These are phyloP conservation scores for Leptomonas pyrrhocoris DNA, from an alignment of 208 protist species.

Conservation along the genomic window DNA sequence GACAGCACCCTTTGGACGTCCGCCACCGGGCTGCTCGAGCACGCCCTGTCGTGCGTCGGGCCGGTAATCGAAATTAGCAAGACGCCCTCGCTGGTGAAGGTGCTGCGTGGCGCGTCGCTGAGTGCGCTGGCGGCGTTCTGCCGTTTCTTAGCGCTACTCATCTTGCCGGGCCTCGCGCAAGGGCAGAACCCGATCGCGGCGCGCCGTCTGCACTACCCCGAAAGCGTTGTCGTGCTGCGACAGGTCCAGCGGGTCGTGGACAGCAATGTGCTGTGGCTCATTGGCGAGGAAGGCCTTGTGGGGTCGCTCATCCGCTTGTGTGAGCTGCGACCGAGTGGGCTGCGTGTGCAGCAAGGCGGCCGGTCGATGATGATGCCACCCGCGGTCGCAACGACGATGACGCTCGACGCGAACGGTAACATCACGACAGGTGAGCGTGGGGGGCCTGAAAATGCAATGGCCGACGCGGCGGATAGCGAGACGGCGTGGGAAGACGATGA, in stretches of 20 bases:
- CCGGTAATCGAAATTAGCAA: conserved; percentile 82
- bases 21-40: conserved; percentile 59
- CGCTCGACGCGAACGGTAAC: conserved; percentile 6
- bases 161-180: conserved; percentile 56
- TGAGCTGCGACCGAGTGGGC: conserved; percentile 47
- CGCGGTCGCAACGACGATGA: background rate
- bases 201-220: conserved; percentile 55
- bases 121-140: conserved; percentile 54
- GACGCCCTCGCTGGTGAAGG: conserved; percentile 43
- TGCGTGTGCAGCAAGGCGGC: conserved; percentile 47
- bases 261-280: conserved; percentile 84
- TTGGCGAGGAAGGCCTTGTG: conserved; percentile 58
- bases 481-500: conserved; percentile 32
- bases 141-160: conserved; percentile 74
- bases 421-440: background rate
- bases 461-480: conserved; percentile 16
- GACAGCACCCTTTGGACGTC: conserved; percentile 39
- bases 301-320: conserved; percentile 64
- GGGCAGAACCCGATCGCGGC: conserved; percentile 45
- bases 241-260: conserved; percentile 81
- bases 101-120: conserved; percentile 48
- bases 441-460: background rate
- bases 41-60: conserved; percentile 69
- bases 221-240: conserved; percentile 54
- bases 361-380: conserved; percentile 34